phyloP scores from a whole-genome alignment of 2,329 filamentous ascomycete genomes.

The Dactylellina haptotyla region DNA sequence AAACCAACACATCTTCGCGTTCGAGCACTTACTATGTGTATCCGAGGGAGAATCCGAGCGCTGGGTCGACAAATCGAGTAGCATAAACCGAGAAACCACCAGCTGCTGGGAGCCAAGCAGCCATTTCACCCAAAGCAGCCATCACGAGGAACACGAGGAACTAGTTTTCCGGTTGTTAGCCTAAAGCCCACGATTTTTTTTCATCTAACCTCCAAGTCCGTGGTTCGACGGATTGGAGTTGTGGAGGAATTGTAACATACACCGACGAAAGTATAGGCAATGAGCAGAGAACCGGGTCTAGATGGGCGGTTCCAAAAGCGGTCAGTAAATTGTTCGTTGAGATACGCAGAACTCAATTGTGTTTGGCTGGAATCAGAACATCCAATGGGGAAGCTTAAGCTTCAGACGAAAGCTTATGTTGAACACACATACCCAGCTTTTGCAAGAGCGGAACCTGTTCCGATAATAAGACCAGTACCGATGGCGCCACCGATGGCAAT shows the following conservation, averaged over 20 bases:
- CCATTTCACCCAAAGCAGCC: constrained; percentile 69
- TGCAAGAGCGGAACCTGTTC: constrained; percentile 68
- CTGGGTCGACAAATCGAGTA: constrained; percentile 77
- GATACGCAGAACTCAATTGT: constrained; percentile 1
- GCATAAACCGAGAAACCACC: constrained; percentile 82
- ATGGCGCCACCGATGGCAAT: constrained; percentile 80
- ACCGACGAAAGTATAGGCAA: constrained; percentile 63
- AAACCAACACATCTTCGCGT: background rate
- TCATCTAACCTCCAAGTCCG: background rate
- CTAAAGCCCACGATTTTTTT: background rate
- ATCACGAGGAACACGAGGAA: constrained; percentile 51
- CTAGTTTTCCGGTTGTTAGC: constrained; percentile 28
- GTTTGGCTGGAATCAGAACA: constrained; percentile 10
- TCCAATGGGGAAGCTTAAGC: constrained; percentile 28
- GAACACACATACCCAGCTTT: constrained; percentile 63
- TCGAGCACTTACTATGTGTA: constrained; percentile 46
- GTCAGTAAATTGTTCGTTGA: constrained; percentile 19
- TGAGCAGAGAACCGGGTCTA: constrained; percentile 61
- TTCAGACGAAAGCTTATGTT: constrained; percentile 21
- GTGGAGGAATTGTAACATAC: constrained; percentile 29
- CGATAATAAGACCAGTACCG: constrained; percentile 78
- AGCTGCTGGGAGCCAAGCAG: constrained; percentile 78
- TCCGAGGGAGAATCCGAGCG: constrained; percentile 79
- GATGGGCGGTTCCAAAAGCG: constrained; percentile 22
- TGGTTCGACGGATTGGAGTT: background rate